Percentiles rank a stretch among this genome's conserved stretches.
phyloP scores from a whole-genome alignment of 345 rosid species.

The Kernera saxatilis region DNA sequence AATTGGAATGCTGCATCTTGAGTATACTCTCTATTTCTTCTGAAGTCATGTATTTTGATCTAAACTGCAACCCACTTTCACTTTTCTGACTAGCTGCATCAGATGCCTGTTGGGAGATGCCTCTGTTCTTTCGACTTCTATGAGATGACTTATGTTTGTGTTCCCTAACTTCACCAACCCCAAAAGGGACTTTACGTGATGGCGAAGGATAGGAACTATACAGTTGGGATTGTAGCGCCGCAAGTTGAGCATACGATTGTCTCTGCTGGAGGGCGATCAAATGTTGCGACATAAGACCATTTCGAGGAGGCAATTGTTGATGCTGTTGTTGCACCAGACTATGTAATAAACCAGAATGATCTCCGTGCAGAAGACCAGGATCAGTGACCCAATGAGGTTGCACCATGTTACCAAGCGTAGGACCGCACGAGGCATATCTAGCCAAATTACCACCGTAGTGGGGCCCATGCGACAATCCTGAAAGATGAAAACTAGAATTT shows the following conservation, averaged over 20 bases:
- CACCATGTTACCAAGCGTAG: constrained; percentile 61
- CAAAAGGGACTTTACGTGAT: constrained; percentile 54
- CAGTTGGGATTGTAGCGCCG: constrained; percentile 68
- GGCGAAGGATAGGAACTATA: constrained; percentile 56
- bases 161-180: constrained; percentile 59
- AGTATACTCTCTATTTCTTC: constrained; percentile 95
- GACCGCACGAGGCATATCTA: constrained; percentile 61
- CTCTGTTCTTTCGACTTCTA: constrained; percentile 53
- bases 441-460: constrained; percentile 62
- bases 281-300: constrained; percentile 52
- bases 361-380: constrained; percentile 68
- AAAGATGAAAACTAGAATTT: constrained; percentile 48
- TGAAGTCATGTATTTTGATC: constrained; percentile 90
- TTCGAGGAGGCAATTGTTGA: constrained; percentile 58
- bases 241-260: constrained; percentile 68
- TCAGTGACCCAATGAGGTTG: constrained; percentile 84
- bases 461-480: constrained; percentile 62
- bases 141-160: constrained; percentile 70
- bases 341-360: constrained; percentile 64
- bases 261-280: constrained; percentile 53
- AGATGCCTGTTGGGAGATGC: constrained; percentile 66
- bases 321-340: constrained; percentile 54
- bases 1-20: constrained; percentile 91
- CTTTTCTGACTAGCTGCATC: constrained; percentile 72
- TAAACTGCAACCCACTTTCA: constrained; percentile 69